Base-by-base conservation (phyloP, 1,139 yeast genomes). In the Candida pseudoviswanathii region DNA sequence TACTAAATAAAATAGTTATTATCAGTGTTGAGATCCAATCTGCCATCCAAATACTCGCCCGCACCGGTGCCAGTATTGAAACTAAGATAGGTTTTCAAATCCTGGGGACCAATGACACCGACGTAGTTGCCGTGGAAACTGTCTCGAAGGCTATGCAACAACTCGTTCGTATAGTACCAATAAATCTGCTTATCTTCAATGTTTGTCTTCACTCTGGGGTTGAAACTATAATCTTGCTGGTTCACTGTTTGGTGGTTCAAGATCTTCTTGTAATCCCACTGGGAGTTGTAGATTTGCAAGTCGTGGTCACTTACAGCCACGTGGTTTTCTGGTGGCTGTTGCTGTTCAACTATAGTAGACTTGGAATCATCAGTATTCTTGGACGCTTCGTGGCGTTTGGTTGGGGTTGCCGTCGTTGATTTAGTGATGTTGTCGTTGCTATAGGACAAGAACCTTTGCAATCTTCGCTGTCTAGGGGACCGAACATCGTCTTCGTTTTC, bases 51-150 rank as follows among this genome's bases (percentile, higher is more conserved):
- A 26, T 43, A 42, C 25, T 34, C 41, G 21, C 44, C 32, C 3
- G 32, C 26, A 2, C 34, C 39, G 8, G 11, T 26, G 16, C 22
- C 34, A 10, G 7, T 21, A 16, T 45, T 16, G 21, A 42, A 68
- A 29, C 57, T 60, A 1, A 61, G 50, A 46, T 70, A 70, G 6
- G 63, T 36, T 31, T 54, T 54, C 22, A 62, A 46, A 44, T 65
- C 70, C 37, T 54, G 59, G 1, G 55, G 40, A 27, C 56, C 46
- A 30, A 37, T 24, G 24, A 36, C 32, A 16, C 24, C 38, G 5
- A 41, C 10, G 11, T 30, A 10, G 37, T 39, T 27, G 38, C 44
- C 43, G 30, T 29, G 43, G n/a, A 31, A 41, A 16, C 50, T 25
- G 50, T 45, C 38, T 31, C 48, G 29, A 34, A 40, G 29, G 11